Percentiles rank a stretch among this genome's conserved stretches.
Conservation (phyloP, 1,284 basidiomycete genomes). For the Cryptococcus maquisensis region DNA sequence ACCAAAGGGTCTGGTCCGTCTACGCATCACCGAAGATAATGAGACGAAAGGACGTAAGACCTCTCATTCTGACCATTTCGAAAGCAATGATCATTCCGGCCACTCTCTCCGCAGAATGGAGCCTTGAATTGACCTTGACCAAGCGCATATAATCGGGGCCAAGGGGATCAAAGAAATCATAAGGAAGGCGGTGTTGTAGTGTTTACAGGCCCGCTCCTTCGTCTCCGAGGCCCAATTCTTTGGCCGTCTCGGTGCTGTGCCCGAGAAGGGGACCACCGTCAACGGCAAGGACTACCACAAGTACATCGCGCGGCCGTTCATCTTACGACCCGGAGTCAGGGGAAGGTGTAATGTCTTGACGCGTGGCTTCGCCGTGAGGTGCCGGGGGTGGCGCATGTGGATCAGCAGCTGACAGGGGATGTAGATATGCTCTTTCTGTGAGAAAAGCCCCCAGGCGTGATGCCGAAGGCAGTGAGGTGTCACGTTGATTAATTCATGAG, state of each 20-base stretch:
- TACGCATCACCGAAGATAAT: too few relatives aligned
- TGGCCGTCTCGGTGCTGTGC: constrained; percentile 37
- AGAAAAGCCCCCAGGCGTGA: constrained; percentile 33
- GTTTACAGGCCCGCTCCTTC: constrained; percentile 12
- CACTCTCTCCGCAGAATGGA: too few relatives aligned
- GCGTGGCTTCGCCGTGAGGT: not conserved
- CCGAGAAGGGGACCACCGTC: constrained; percentile 25
- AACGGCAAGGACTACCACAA: constrained; percentile 30
- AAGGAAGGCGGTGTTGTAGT: too few relatives aligned
- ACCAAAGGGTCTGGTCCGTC: too few relatives aligned
- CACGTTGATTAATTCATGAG: not conserved
- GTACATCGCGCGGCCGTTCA: constrained; percentile 9
- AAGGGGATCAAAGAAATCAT: too few relatives aligned
- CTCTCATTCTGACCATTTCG: too few relatives aligned
- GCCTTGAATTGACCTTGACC: too few relatives aligned
- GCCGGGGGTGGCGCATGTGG: not conserved
- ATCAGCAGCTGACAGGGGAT: not conserved
- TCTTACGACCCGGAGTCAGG: not conserved
- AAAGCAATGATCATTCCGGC: too few relatives aligned
- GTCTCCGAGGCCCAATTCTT: constrained; percentile 36
- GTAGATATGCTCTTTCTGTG: constrained; percentile 33
- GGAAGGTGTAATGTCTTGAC: not conserved
- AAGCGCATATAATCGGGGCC: too few relatives aligned
- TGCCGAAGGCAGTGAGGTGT: constrained; percentile 26
- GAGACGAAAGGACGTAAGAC: too few relatives aligned